Conservation (phyloP, 2,329 filamentous ascomycete genomes). For the Pestalotiopsis fici region DNA sequence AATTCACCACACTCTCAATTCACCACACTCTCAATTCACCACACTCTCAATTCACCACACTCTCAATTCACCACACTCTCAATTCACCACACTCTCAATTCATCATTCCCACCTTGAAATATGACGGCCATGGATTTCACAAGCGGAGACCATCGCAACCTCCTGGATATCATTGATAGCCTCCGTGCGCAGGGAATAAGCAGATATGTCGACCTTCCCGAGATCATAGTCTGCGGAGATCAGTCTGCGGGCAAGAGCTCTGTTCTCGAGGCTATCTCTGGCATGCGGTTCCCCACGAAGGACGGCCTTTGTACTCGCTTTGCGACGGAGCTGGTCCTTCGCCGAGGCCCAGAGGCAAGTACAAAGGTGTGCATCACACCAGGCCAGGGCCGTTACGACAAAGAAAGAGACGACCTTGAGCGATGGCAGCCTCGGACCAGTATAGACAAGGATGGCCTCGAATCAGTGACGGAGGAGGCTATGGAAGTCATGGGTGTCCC, state of each 20-base stretch:
- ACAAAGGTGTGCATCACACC: slow-evolving; percentile 35
- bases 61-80: neutral
- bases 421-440: slow-evolving; percentile 13
- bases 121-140: neutral
- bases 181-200: slow-evolving; percentile 35
- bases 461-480: slow-evolving; percentile 33
- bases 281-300: slow-evolving; percentile 56
- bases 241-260: slow-evolving; percentile 59
- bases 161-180: slow-evolving; percentile 30
- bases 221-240: slow-evolving; percentile 52
- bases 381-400: slow-evolving; percentile 23
- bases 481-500: slow-evolving; percentile 34
- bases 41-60: neutral
- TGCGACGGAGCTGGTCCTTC: slow-evolving; percentile 60
- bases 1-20: neutral
- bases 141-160: slow-evolving; percentile 16
- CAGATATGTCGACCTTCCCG: slow-evolving; percentile 33
- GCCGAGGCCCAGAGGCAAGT: slow-evolving; percentile 27
- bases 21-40: neutral
- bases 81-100: neutral
- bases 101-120: neutral
- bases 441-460: slow-evolving; percentile 36
- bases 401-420: slow-evolving; percentile 22
- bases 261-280: slow-evolving; percentile 53
- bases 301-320: slow-evolving; percentile 62